Percentiles rank a stretch among this genome's conserved stretches.
phyloP scores from a whole-genome alignment of 1,139 yeast genomes.

The Lodderomyces orthopsilosis region DNA sequence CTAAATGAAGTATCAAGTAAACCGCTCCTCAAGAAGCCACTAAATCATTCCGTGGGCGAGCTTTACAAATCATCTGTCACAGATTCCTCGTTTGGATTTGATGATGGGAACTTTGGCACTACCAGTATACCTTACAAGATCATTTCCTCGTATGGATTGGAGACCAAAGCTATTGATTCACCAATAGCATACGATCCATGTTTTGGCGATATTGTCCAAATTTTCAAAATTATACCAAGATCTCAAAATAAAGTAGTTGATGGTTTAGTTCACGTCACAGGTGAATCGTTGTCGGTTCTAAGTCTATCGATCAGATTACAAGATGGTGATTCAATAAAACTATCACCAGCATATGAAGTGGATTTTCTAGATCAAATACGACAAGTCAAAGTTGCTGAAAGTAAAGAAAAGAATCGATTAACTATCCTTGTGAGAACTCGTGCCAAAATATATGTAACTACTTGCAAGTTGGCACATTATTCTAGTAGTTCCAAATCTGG shows the following conservation, averaged over 20 bases:
- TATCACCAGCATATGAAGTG: conserved; percentile 23
- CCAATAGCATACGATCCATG: conserved; percentile 39
- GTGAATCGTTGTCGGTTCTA: conserved; percentile 28
- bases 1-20: neutral
- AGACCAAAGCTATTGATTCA: conserved; percentile 26
- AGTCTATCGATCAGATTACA: conserved; percentile 20
- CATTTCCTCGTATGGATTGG: conserved; percentile 22
- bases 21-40: neutral
- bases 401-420: conserved; percentile 17
- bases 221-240: conserved; percentile 19
- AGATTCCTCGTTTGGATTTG: neutral
- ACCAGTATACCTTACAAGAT: conserved; percentile 25
- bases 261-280: conserved; percentile 35
- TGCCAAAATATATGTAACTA: conserved; percentile 23
- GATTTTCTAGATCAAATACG: conserved; percentile 34
- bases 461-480: neutral
- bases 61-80: neutral
- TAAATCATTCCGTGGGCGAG: neutral
- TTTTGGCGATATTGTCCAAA: conserved; percentile 21
- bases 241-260: conserved; percentile 12
- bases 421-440: conserved; percentile 27
- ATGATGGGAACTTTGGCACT: neutral
- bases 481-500: conserved; percentile 1
- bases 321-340: conserved; percentile 5
- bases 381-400: conserved; percentile 33